phyloP scores from a whole-genome alignment of 2,329 filamentous ascomycete species.

The Cladosporium colombiae region DNA sequence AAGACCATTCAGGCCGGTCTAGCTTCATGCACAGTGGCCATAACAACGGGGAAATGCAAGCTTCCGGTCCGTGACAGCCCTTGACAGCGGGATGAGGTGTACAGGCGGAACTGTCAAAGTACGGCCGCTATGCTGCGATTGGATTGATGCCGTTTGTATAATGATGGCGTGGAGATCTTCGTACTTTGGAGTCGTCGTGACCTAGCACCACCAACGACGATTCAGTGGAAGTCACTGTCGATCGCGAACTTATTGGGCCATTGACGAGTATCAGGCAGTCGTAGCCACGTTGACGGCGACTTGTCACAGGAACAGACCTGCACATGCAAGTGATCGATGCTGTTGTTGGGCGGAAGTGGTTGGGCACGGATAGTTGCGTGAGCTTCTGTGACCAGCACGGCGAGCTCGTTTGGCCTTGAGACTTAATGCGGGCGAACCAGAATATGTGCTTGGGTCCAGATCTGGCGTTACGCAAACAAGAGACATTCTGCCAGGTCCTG shows the following conservation, averaged over 20 bases:
- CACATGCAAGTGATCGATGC: neutral
- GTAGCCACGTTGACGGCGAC: neutral
- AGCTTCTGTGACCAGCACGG: slow-evolving; percentile 7
- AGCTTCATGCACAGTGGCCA: neutral
- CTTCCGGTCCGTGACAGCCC: slow-evolving; percentile 12
- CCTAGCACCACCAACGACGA: neutral
- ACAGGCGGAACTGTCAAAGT: slow-evolving; percentile 15
- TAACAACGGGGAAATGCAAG: slow-evolving; percentile 3
- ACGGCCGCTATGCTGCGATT: neutral
- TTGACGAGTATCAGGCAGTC: neutral
- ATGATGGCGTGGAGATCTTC: neutral
- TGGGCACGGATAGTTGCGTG: slow-evolving; percentile 12
- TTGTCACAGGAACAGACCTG: neutral
- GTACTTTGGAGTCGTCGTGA: neutral
- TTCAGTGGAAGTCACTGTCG: neutral
- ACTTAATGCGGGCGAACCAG: neutral
- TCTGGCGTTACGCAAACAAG: neutral
- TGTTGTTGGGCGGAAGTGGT: neutral
- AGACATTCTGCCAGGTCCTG: neutral
- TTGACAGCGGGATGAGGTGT: slow-evolving; percentile 14
- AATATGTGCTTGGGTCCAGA: neutral
- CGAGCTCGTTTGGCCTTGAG: neutral
- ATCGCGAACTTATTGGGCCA: neutral
- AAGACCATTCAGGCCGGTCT: neutral
- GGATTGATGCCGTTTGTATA: neutral